Evolutionary conservation across 192 early-diverging fungal species (phyloP), one percentile per base, ranked within the genome.

Genomic region (Coemansia sp.): DNA sequence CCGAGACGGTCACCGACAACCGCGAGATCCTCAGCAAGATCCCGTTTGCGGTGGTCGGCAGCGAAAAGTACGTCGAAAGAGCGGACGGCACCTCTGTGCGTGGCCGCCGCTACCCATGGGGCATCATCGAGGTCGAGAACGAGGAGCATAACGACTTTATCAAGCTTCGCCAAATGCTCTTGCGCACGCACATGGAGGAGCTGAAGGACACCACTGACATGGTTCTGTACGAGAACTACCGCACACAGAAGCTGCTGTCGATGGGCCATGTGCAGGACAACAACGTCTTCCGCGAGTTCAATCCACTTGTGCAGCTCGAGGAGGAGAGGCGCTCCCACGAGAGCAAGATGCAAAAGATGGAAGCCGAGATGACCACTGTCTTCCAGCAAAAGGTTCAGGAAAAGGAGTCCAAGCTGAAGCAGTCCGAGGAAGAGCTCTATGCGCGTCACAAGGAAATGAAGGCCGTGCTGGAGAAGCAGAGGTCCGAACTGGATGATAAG

Each of bases 381-480:
- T 99, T 99, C 91, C 92, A 96, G 83, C 93, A 94, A 64, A 98
- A 99, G 88, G 97, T 99, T 4, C 92, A 95, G 63, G 97, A 99
- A 84, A 98, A 98, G 85, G 96, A 99, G 78, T 83, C 94, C 69
- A 98, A 98, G 85, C 87, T 99, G 64, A 99, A 97, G 86, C 94
- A 95, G 77, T 91, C 89, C 46, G 97, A 99, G 79, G 95, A 97
- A 66, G 97, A 92, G 87, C 85, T 99, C 38, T 93, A 96, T 77
- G 93, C 95, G 20, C 93, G 95, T 66, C 95, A 99, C 82, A 92
- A 94, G 72, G 96, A 98, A 73, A 97, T 99, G 96, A 98, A 97
- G 89, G 92, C 95, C 44, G 92, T 94, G 48, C 83, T 99, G 18
- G 97, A 99, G 85, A 92, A 92, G 79, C 94, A 98, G 75, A 86